phyloP scores from a whole-genome alignment of 148 eudicot species.

The Simmondsia chinensis region DNA sequence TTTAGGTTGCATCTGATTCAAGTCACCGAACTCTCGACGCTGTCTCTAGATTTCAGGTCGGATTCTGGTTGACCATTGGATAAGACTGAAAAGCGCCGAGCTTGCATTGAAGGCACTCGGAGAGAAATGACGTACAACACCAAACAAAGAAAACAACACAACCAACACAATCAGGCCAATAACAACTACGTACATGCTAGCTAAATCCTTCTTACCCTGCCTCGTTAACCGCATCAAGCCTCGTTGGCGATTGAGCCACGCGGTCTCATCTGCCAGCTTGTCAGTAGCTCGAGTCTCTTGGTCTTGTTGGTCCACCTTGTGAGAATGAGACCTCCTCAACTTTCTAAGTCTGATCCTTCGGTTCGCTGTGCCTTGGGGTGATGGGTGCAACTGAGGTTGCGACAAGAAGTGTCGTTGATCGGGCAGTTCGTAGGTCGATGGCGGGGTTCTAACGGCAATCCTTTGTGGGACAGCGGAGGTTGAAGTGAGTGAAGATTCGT shows the following conservation, averaged over 20 bases:
- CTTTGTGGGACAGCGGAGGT: not conserved
- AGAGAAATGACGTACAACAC: too few relatives aligned
- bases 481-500: constrained; percentile 27
- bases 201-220: too few relatives aligned
- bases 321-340: constrained; percentile 7
- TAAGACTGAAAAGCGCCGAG: too few relatives aligned
- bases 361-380: constrained; percentile 57
- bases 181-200: too few relatives aligned
- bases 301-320: constrained; percentile 9
- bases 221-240: not conserved
- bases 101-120: too few relatives aligned
- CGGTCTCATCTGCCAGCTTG: constrained; percentile 4
- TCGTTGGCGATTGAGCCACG: not conserved
- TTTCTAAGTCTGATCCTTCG: constrained; percentile 42
- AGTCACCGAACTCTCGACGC: too few relatives aligned
- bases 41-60: too few relatives aligned
- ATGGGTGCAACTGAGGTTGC: not conserved
- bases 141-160: too few relatives aligned
- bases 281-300: too few relatives aligned
- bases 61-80: too few relatives aligned
- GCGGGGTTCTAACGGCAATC: not conserved
- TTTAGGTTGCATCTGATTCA: too few relatives aligned
- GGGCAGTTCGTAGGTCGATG: constrained; percentile 1
- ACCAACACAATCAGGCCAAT: too few relatives aligned
- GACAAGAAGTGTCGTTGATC: constrained; percentile 1